Conservation (phyloP, 139 green algal genomes). For the Coelastrella sp. region DNA sequence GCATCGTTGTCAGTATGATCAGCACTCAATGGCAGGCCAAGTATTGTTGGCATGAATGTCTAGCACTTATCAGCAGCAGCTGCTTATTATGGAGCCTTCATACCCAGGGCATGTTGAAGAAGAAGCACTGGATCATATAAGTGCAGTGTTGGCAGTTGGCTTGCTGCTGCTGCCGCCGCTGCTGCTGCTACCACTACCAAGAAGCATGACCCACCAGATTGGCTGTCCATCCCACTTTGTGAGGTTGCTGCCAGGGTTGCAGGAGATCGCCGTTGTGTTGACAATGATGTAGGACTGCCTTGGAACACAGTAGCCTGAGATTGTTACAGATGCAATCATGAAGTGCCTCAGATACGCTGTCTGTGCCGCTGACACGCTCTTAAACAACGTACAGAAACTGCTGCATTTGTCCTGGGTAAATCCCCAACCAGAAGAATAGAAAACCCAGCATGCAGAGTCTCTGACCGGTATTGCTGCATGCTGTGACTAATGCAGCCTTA, state of each 20-base stretch:
- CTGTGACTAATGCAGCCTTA: no score
- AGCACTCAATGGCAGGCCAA: no score
- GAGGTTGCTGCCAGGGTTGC: conserved; percentile 37
- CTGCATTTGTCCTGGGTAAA: background rate
- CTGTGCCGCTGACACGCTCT: background rate
- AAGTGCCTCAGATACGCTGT: background rate
- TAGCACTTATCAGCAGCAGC: no score
- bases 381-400: background rate
- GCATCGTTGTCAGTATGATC: no score
- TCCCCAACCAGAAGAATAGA: background rate
- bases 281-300: conserved; percentile 27
- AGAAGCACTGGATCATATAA: background rate
- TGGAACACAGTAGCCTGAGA: conserved; percentile 28
- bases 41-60: no score
- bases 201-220: conserved; percentile 21
- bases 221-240: conserved; percentile 15
- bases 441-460: no score
- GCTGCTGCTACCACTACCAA: background rate
- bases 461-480: no score
- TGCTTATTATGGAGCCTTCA: background rate
- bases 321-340: background rate
- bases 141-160: no score
- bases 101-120: background rate
- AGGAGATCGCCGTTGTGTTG: conserved; percentile 14
- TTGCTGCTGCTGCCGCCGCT: background rate